phyloP scores from a whole-genome alignment of 2,329 filamentous ascomycete genomes.

The Elsinoe fawcettii region DNA sequence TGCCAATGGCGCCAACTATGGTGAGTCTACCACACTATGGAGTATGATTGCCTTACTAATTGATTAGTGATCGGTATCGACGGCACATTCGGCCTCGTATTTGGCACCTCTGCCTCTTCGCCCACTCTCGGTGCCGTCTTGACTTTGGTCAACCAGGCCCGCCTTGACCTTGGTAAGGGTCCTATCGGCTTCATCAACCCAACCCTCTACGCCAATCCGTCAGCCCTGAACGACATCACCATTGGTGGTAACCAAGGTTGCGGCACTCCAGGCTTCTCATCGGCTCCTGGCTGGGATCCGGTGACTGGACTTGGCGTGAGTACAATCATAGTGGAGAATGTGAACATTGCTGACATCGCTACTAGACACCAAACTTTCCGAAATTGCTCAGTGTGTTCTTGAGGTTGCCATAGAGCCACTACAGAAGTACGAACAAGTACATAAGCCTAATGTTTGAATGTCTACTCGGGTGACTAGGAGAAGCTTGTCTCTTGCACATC shows the following conservation, averaged over 20 bases:
- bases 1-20: constrained; percentile 20
- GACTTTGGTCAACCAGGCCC: constrained; percentile 40
- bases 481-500: background rate
- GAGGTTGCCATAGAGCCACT: constrained; percentile 19
- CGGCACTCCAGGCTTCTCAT: constrained; percentile 28
- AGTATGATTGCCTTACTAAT: background rate
- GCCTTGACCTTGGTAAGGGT: constrained; percentile 31
- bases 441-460: background rate
- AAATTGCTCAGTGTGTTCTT: constrained; percentile 27
- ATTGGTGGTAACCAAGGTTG: constrained; percentile 34
- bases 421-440: background rate
- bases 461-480: background rate
- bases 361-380: constrained; percentile 26
- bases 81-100: constrained; percentile 37
- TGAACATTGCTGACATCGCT: constrained; percentile 8
- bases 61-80: constrained; percentile 33
- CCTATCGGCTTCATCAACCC: constrained; percentile 38
- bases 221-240: constrained; percentile 34
- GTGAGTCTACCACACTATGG: background rate
- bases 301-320: constrained; percentile 25
- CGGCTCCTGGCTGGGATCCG: constrained; percentile 30
- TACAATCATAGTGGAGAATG: background rate
- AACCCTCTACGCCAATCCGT: constrained; percentile 38
- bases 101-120: constrained; percentile 45
- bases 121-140: constrained; percentile 44